Conservation (phyloP, 148 eudicot species). For the Persicaria maculosa region DNA sequence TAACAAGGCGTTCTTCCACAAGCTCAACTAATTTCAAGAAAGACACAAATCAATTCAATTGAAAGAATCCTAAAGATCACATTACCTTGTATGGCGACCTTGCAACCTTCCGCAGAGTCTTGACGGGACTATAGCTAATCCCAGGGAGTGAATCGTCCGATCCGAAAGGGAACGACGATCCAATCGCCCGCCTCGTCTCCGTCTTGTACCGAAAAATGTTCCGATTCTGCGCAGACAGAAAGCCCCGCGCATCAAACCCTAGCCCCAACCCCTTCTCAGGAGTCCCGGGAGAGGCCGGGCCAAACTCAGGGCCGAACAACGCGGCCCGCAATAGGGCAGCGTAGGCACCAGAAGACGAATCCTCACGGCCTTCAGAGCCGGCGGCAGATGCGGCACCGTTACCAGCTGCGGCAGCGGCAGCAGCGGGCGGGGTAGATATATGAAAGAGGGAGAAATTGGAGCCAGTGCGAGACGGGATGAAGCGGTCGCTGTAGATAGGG, state of each 20-base stretch:
- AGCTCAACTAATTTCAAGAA: not conserved
- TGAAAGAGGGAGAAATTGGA: slow-evolving; percentile 71
- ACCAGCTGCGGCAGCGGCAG: slow-evolving; percentile 13
- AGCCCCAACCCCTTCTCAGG: slow-evolving; percentile 36
- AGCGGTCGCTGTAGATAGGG: slow-evolving; percentile 65
- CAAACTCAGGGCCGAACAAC: slow-evolving; percentile 62
- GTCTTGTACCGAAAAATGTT: slow-evolving; percentile 74
- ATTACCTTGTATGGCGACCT: slow-evolving; percentile 82
- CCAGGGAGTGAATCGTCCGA: slow-evolving; percentile 64
- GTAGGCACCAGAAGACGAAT: slow-evolving; percentile 35
- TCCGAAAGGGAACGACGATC: slow-evolving; percentile 57
- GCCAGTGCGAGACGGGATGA: slow-evolving; percentile 67
- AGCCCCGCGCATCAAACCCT: slow-evolving; percentile 5
- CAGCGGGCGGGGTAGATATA: slow-evolving; percentile 24
- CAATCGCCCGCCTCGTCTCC: slow-evolving; percentile 59
- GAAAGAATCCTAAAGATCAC: not conserved
- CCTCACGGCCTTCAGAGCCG: slow-evolving; percentile 31
- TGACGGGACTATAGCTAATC: slow-evolving; percentile 65
- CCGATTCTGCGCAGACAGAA: slow-evolving; percentile 25
- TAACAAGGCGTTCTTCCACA: not conserved
- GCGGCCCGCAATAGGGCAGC: slow-evolving; percentile 53
- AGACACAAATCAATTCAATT: slow-evolving; percentile 4
- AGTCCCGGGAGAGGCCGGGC: slow-evolving; percentile 37
- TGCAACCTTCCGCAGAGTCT: slow-evolving; percentile 65
- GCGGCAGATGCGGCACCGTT: slow-evolving; percentile 15